Percentiles rank a stretch among this genome's conserved stretches.
Conservation (phyloP, 2,329 filamentous ascomycete genomes). For the Polytolypa hystricis region DNA sequence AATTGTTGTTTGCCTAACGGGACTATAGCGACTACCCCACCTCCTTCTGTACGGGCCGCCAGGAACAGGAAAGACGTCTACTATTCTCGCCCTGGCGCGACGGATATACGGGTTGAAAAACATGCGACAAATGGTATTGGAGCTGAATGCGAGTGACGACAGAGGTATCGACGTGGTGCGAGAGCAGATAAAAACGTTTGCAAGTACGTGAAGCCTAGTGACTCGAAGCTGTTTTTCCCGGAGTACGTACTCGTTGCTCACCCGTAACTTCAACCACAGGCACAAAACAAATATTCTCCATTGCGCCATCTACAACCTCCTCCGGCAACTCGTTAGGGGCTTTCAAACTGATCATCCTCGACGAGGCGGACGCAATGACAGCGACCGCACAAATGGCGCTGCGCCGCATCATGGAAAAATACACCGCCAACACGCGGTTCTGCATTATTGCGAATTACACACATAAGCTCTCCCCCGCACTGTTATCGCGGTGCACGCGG, state of each 20-base stretch:
- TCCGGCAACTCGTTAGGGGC: conserved; percentile 49
- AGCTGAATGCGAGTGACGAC: conserved; percentile 95
- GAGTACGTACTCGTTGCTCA: neutral
- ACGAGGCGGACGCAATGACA: conserved; percentile 99
- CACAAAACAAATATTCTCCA: conserved; percentile 94
- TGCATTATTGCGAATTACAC: conserved; percentile 99
- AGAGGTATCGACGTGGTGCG: conserved; percentile 94
- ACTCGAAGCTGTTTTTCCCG: no score
- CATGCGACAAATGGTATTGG: conserved; percentile 95
- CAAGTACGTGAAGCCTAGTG: conserved; percentile 42
- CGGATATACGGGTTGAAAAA: conserved; percentile 87
- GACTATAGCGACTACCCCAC: conserved; percentile 64
- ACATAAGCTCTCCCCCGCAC: conserved; percentile 87
- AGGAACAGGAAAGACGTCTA: conserved; percentile 95
- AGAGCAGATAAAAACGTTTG: conserved; percentile 99
- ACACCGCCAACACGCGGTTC: conserved; percentile 94
- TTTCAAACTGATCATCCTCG: conserved; percentile 93
- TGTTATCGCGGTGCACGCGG: conserved; percentile 84
- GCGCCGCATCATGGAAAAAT: conserved; percentile 96
- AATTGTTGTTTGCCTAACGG: conserved; percentile 3
- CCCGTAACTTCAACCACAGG: conserved; percentile 17
- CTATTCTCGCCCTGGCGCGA: conserved; percentile 81
- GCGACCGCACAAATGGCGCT: conserved; percentile 95
- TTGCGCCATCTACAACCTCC: conserved; percentile 35
- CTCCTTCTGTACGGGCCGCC: conserved; percentile 93